Evolutionary conservation across 176 grass and related monocot genomes (phyloP), one percentile per base, ranked within the genome.

Genomic region (Bonia amplexicaulis): DNA sequence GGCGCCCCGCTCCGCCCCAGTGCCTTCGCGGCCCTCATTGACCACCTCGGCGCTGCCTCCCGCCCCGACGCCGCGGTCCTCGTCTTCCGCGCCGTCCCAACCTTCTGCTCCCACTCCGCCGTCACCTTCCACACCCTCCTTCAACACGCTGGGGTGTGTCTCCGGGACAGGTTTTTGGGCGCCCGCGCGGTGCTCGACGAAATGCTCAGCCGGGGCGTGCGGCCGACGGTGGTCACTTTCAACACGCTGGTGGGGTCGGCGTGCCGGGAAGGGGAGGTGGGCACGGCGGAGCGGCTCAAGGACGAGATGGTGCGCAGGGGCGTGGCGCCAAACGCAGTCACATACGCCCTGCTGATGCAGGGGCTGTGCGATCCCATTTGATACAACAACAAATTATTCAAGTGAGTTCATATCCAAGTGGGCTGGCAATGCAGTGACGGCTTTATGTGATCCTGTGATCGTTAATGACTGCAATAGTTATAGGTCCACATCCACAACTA

Each of bases 101-200:
- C 83, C 44, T 95, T 95, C 77, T 83, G 87, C 88, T 85, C 82
- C 37, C 91, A 90, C 59, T 87, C 91, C 67, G 82, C 80, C 63
- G 59, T 78, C 80, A 92, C 96, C n/a, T 88, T 98, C 82, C 92
- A 98, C 83, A 81, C 77, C 55, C 54, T 93, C 35, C 80, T 98
- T 23, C 75, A 92, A 31, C 46, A 60, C 92, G 71, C 85, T 95
- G 91, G 93, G 0, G 80, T 71, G 3, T 87, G 89, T n/a, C 19
- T 39, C 44, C 74, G 63, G 40, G 89, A 89, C 76, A 89, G 90
- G 23, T 83, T 89, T 15, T 22, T 12, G 8, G 80, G 83, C 76
- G 91, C 93, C 27, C 87, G 80, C 19, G 37, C 0, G 2, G 48
- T 95, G 91, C 66, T 95, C 88, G 89, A 98, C 66, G 91, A 95